Evolutionary conservation across 768 basidiomycete genomes (phyloP), one percentile per base, ranked within the genome.

Genomic region (Auricularia cornea): DNA sequence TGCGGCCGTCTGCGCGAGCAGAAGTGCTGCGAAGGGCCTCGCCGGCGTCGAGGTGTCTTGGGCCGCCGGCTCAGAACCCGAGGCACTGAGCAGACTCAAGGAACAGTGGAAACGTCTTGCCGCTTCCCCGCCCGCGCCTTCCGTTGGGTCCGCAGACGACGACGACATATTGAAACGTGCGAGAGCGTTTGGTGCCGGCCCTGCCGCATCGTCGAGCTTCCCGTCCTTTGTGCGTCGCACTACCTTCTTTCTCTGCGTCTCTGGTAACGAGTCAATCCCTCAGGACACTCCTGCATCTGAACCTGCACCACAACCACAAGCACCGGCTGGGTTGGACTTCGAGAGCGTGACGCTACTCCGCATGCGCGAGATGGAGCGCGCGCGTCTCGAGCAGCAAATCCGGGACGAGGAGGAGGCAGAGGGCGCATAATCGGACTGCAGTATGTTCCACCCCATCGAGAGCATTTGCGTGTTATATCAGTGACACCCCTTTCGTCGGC

Each of bases 321-420:
- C 54, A 0, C 70, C 66, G 18, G 69, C 77, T 12, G 82, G 81
- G 2, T 67, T 92, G 59, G 89, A 92, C 70, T 94, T 87, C 62
- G 92, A 93, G 73, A 84, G 87, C 2, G 70, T 92, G 64, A 93
- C 90, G 1, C 78, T 94, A 38, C 82, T 93, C 80, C 83, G 91
- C 3, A 77, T 94, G 71, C 80, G 91, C 38, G 89, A 93, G 69
- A 90, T 91, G 0, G 92, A 93, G 72, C 80, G 88, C 41, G 87
- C 85, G 66, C 78, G 87, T 52, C 71, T 94, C 29, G 92, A 93
- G 71, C 59, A 67, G 54, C 69, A 72, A 60, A 66, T 68, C 16
- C 59, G 65, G 33, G 69, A 70, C 59, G 78, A 83, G 63, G 90
- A 92, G 29, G 59, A 31, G 60, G 57, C 44, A 5, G 44, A 12